Base-by-base conservation (phyloP, 2,329 filamentous ascomycete species). In the Meredithiella fracta region DNA sequence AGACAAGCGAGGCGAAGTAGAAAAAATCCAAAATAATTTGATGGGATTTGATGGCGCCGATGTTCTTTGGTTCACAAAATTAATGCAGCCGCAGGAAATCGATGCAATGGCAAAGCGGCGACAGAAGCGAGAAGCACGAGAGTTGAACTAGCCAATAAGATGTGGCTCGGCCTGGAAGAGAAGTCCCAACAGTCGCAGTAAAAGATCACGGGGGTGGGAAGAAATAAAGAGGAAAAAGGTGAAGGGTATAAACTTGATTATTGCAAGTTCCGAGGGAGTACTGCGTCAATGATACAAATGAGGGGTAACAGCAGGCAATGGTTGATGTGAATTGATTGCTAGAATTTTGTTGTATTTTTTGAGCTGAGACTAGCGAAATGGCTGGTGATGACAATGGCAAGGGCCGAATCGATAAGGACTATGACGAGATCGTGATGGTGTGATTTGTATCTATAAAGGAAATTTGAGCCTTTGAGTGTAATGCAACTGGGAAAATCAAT, bases 91-190 rank as follows among this genome's bases (percentile, higher is more conserved):
- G 44, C 44, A 38, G 34, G 31, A 52, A 37, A 23, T 4, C 17
- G 49, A 22, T 56, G 49, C 49, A 56, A 52, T 52, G 49, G 23
- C 54, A 52, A 52, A 47, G 54, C 38, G 17, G 47, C 20, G 51
- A 34, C 54, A 44, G 47, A 56, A 56, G 54, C 49, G 54, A 56
- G 44, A 47, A 20, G 44, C 47, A 50, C 29, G 25, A 47, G 38
- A 56, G 11, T n/a, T 3, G 15, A 44, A 44, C 2, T 49, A 47
- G 52, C 29, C 38, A 42, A 42, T 42, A 15, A 15, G 17, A 42
- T n/a, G 38, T n/a, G n/a, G 38, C 15, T 11, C 5, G 29, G 29
- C 29, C 29, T 34, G 29, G 11, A 34, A 34, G 29, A 5, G 29
- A 34, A 42, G 38, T 42, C 11, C 14, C 38, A 42, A 42, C 17